phyloP scores from a whole-genome alignment of 2,329 filamentous ascomycete genomes.

The Harringtonia aguacate region DNA sequence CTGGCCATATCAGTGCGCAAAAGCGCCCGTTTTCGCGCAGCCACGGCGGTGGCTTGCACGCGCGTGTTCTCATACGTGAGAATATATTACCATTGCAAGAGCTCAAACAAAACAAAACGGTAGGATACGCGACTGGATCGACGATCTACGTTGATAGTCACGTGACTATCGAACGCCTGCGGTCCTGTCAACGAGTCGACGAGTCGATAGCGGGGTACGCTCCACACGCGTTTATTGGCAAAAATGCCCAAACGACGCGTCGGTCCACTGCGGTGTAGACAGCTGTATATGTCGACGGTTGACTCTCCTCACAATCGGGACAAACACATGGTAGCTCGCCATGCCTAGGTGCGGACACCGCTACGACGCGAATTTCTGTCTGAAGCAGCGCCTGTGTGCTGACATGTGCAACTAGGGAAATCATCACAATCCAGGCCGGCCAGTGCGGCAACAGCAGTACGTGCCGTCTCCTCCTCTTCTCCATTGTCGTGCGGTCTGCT shows the following conservation, averaged over 20 bases:
- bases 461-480: slow-evolving; percentile 18
- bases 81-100: too few species aligned
- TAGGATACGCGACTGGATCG: too few species aligned
- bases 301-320: slow-evolving; percentile 2
- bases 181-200: too few species aligned
- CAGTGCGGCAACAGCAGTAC: slow-evolving; percentile 98
- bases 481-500: neutral
- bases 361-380: neutral
- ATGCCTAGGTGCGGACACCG: slow-evolving; percentile 22
- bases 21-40: too few species aligned
- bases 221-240: neutral
- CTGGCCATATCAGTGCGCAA: too few species aligned
- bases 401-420: slow-evolving; percentile 55
- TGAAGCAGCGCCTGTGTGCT: slow-evolving; percentile 6
- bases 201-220: neutral
- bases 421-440: slow-evolving; percentile 97
- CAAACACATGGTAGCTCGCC: neutral
- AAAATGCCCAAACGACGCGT: neutral
- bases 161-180: too few species aligned
- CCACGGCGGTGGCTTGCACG: too few species aligned
- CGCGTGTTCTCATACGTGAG: too few species aligned
- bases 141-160: too few species aligned
- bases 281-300: too few species aligned
- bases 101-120: too few species aligned
- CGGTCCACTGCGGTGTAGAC: too few species aligned